These are phyloP conservation scores for Colletotrichum zoysiae DNA, from an alignment of 2,329 filamentous ascomycete genomes.

Conservation along the genomic window DNA sequence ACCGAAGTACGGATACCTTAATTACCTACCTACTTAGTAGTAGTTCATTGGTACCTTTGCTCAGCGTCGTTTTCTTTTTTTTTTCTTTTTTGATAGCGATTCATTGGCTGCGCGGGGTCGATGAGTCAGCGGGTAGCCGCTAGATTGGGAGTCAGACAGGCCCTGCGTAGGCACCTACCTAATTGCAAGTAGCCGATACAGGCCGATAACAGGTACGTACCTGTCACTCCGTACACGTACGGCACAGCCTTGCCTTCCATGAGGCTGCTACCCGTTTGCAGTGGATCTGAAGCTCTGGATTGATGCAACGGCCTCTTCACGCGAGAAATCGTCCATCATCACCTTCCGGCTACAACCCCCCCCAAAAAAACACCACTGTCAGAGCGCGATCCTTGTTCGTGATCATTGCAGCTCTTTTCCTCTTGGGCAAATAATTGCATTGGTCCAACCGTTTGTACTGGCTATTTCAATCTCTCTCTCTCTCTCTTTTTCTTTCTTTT, in stretches of 20 bases:
- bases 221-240: neutral
- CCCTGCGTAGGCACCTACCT: neutral
- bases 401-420: neutral
- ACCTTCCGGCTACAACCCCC: neutral
- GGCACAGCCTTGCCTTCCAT: constrained; percentile 37
- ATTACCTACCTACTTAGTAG: neutral
- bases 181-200: constrained; percentile 16
- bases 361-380: constrained; percentile 11
- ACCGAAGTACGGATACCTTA: too few species aligned
- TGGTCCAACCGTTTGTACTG: constrained; percentile 15
- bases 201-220: constrained; percentile 17
- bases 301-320: constrained; percentile 37
- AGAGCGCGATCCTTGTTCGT: neutral
- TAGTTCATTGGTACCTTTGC: neutral
- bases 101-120: constrained; percentile 29
- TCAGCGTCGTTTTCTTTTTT: neutral
- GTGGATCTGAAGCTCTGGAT: constrained; percentile 38
- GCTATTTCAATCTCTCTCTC: neutral
- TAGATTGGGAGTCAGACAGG: neutral
- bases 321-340: constrained; percentile 37
- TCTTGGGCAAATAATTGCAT: neutral
- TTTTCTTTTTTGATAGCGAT: neutral
- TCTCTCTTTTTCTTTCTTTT: constrained; percentile 13
- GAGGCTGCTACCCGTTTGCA: constrained; percentile 39
- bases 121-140: constrained; percentile 29